Conservation (phyloP, 2,329 filamentous ascomycete species). For the Bipolaris bicolor region DNA sequence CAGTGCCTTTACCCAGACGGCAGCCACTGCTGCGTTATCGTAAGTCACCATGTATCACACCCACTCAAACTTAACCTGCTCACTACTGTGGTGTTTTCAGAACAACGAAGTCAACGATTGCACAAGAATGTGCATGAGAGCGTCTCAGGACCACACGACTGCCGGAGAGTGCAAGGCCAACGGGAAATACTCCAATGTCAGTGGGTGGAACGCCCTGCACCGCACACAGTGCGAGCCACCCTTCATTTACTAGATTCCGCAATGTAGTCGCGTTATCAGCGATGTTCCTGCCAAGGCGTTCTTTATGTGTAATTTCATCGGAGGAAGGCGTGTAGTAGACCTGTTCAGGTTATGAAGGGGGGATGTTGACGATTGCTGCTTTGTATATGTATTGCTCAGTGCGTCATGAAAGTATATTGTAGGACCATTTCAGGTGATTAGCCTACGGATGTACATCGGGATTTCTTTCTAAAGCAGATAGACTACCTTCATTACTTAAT, state of each 20-base stretch:
- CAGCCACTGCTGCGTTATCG: constrained; percentile 10
- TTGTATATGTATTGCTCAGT: no score
- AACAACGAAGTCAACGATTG: neutral
- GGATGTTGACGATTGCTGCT: neutral
- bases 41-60: constrained; percentile 7
- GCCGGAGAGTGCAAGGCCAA: neutral
- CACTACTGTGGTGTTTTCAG: neutral
- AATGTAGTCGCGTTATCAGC: neutral
- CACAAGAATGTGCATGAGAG: neutral
- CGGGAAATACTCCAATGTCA: neutral
- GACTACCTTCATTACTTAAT: no score
- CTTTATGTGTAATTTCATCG: neutral
- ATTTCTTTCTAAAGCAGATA: no score
- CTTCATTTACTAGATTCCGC: neutral
- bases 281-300: no score
- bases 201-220: neutral
- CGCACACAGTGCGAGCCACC: neutral
- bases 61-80: neutral
- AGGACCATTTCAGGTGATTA: no score
- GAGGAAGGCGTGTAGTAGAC: neutral
- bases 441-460: no score
- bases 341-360: neutral
- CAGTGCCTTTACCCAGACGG: constrained; percentile 6
- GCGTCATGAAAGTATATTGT: no score
- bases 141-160: neutral